These are phyloP conservation scores for Dactylellina sp. DNA, from an alignment of 2,329 filamentous ascomycete genomes.

Conservation along the genomic window DNA sequence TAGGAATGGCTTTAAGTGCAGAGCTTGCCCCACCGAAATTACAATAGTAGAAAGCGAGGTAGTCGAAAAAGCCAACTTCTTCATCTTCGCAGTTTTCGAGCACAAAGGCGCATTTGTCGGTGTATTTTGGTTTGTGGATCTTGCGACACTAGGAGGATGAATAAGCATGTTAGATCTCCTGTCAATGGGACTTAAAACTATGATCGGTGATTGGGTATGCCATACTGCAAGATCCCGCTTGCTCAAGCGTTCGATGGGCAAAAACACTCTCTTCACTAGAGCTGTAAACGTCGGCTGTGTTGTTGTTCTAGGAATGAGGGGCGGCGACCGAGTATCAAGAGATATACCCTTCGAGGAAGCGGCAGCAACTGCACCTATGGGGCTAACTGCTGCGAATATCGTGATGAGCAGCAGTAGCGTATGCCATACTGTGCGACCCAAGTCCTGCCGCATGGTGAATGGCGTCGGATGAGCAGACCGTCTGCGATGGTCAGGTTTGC, in stretches of 20 bases:
- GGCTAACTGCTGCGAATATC: constrained; percentile 19
- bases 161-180: neutral
- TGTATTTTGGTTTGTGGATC: constrained; percentile 74
- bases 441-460: constrained; percentile 29
- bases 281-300: constrained; percentile 39
- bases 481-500: constrained; percentile 2
- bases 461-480: neutral
- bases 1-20: constrained; percentile 78
- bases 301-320: constrained; percentile 23
- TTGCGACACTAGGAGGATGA: constrained; percentile 73
- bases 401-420: constrained; percentile 26
- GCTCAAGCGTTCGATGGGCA: constrained; percentile 20
- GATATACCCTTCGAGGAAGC: constrained; percentile 28
- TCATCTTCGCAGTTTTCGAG: constrained; percentile 84
- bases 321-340: constrained; percentile 3
- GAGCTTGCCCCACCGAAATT: constrained; percentile 66
- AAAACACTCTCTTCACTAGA: constrained; percentile 34
- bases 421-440: constrained; percentile 38
- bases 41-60: constrained; percentile 93
- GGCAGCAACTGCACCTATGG: constrained; percentile 25
- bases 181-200: neutral
- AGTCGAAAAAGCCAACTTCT: constrained; percentile 88
- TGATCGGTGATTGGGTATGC: neutral
- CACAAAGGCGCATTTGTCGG: constrained; percentile 89
- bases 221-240: constrained; percentile 57